phyloP scores from a whole-genome alignment of 2,329 filamentous ascomycete genomes.

The Aphanocladium album region DNA sequence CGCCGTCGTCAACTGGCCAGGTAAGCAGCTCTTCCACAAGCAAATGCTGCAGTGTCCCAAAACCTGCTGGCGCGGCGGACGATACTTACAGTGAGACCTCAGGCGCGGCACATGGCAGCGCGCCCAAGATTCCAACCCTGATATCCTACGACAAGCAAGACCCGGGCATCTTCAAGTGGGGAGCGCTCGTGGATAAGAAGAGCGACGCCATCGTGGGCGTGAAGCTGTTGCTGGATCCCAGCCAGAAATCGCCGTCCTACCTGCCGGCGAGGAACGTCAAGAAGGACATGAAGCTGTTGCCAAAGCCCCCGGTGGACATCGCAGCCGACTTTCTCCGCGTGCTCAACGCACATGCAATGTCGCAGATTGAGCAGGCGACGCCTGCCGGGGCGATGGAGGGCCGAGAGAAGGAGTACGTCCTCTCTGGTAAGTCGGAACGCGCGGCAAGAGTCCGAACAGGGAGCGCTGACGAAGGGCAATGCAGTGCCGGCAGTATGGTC shows the following conservation, averaged over 20 bases:
- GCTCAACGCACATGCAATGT: conserved; percentile 16
- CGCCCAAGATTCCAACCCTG: conserved; percentile 18
- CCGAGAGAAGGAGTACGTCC: conserved; percentile 16
- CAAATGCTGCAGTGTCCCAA: no score
- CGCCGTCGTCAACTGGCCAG: conserved; percentile 17
- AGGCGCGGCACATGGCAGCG: no score
- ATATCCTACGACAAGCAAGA: conserved; percentile 14
- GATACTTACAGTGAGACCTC: no score
- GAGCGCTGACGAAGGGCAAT: no score
- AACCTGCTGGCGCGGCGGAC: no score
- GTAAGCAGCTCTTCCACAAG: conserved; percentile 2
- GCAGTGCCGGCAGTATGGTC: conserved; percentile 21
- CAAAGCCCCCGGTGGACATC: conserved; percentile 15
- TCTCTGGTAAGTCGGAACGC: conserved; percentile 17
- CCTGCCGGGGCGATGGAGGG: conserved; percentile 11
- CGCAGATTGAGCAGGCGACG: conserved; percentile 14
- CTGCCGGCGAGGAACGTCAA: conserved; percentile 2
- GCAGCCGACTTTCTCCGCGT: conserved; percentile 17
- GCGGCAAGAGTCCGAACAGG: no score
- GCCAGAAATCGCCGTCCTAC: conserved; percentile 15
- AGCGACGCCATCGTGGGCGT: conserved; percentile 15
- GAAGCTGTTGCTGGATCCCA: conserved; percentile 18
- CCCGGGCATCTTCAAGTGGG: conserved; percentile 12
- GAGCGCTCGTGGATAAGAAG: conserved; percentile 10
- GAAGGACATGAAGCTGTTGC: conserved; percentile 9